phyloP scores from a whole-genome alignment of 129 eudicot genomes.

The Flaveria brownii region DNA sequence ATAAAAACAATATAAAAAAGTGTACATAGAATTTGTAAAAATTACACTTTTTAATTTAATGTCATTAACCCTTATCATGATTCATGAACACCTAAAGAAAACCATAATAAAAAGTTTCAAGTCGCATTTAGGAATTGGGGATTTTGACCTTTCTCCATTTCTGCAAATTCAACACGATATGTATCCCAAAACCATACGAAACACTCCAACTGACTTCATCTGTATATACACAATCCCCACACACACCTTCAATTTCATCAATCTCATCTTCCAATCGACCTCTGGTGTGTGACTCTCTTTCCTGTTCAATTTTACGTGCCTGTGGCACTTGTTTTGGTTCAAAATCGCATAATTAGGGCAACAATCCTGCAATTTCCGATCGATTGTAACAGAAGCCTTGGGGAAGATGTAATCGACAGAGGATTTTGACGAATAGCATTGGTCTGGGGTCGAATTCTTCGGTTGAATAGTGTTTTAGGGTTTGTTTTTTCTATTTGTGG shows the following conservation, averaged over 20 bases:
- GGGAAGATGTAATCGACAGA: constrained; percentile 36
- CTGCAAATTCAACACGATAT: constrained; percentile 24
- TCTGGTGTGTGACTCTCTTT: constrained; percentile 9
- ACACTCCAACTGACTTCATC: constrained; percentile 24
- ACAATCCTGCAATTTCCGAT: constrained; percentile 13
- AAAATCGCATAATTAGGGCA: constrained; percentile 45
- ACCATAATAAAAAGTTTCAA: not conserved
- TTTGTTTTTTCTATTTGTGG: constrained; percentile 34
- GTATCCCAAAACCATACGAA: constrained; percentile 27
- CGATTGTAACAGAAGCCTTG: constrained; percentile 12
- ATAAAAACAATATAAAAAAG: no score
- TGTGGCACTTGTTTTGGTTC: constrained; percentile 34
- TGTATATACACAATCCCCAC: constrained; percentile 19
- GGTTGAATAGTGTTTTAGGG: constrained; percentile 37
- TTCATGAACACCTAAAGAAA: not conserved
- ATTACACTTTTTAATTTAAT: no score
- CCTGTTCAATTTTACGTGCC: constrained; percentile 16
- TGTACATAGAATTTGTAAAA: no score
- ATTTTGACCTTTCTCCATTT: constrained; percentile 13
- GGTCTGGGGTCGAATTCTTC: constrained; percentile 14
- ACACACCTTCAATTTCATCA: constrained; percentile 10
- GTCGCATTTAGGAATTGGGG: constrained; percentile 11
- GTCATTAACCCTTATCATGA: not conserved
- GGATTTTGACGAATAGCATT: not conserved
- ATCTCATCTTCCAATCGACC: not conserved